phyloP scores from a whole-genome alignment of 2,329 filamentous ascomycete genomes.

The Scleromitrula shiraiana region DNA sequence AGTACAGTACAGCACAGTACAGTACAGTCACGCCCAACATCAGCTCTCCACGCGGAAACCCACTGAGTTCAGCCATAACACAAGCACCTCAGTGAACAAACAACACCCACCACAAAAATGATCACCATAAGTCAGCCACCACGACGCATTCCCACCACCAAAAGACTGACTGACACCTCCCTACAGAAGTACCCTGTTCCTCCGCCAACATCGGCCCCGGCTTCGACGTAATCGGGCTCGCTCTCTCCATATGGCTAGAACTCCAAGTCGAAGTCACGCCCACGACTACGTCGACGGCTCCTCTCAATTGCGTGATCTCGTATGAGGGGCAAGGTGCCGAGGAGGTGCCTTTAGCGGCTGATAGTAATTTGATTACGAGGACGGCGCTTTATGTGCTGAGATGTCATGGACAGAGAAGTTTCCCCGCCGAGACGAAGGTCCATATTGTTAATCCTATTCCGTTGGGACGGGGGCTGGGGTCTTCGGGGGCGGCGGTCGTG shows the following conservation, averaged over 20 bases:
- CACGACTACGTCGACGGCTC: conserved; percentile 45
- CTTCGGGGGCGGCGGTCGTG: conserved; percentile 89
- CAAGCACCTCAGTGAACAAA: too few relatives aligned
- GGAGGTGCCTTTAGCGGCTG: conserved; percentile 74
- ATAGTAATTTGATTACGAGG: conserved; percentile 86
- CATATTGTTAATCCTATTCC: conserved; percentile 96
- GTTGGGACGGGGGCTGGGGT: conserved; percentile 85
- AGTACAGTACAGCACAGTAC: too few relatives aligned
- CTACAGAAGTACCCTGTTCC: conserved; percentile 67
- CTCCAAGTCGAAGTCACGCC: conserved; percentile 71
- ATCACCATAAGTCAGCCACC: conserved; percentile 21
- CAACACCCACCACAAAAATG: conserved; percentile 13
- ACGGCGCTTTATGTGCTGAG: conserved; percentile 90
- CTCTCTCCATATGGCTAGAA: conserved; percentile 89
- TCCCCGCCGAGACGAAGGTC: conserved; percentile 79
- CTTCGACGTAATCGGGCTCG: conserved; percentile 95
- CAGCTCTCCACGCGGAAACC: too few relatives aligned
- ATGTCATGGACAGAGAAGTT: conserved; percentile 79
- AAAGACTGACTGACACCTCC: neutral
- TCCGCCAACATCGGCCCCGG: conserved; percentile 96
- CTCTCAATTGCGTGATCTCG: conserved; percentile 80
- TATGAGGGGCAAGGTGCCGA: conserved; percentile 70
- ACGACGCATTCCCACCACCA: neutral
- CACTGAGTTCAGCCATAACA: too few relatives aligned
- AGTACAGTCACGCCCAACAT: neutral